These are phyloP conservation scores for Coemansia sp. DNA, from an alignment of 192 early-diverging fungal species.

Conservation along the genomic window DNA sequence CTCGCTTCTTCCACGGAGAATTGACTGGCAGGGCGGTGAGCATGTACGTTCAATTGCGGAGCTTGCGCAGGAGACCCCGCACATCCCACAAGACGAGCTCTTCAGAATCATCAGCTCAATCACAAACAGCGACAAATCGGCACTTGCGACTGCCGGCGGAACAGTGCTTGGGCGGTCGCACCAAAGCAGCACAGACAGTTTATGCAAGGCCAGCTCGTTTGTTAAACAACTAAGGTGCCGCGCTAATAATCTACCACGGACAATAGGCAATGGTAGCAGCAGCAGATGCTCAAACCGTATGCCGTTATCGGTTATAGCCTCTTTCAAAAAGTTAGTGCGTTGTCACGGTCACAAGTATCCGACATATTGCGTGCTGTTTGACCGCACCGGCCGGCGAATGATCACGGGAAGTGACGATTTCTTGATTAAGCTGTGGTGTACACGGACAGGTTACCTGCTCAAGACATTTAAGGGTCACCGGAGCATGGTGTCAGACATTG, in stretches of 20 bases:
- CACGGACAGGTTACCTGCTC: conserved; percentile 71
- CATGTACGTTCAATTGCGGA: conserved; percentile 57
- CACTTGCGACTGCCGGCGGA: conserved; percentile 33
- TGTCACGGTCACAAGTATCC: conserved; percentile 73
- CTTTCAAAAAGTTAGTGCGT: conserved; percentile 55
- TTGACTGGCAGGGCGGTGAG: conserved; percentile 67
- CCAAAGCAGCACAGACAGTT: neutral
- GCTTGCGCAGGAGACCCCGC: conserved; percentile 51
- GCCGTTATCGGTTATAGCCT: conserved; percentile 18
- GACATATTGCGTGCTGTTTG: conserved; percentile 75
- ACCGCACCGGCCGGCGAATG: conserved; percentile 66
- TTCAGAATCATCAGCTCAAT: conserved; percentile 31
- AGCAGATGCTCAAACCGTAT: conserved; percentile 8
- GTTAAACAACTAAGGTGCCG: neutral
- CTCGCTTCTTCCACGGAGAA: conserved; percentile 53
- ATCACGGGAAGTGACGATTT: conserved; percentile 89
- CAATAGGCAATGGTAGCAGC: neutral
- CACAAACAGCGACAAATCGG: conserved; percentile 16
- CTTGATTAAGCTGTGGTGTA: conserved; percentile 82
- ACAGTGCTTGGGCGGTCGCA: conserved; percentile 33
- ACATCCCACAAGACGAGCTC: conserved; percentile 22
- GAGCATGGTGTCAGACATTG: conserved; percentile 72
- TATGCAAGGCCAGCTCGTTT: neutral
- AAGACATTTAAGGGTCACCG: conserved; percentile 80
- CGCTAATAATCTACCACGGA: neutral